Conservation (phyloP, 2,329 filamentous ascomycete species). For the Fusarium mundagurra region DNA sequence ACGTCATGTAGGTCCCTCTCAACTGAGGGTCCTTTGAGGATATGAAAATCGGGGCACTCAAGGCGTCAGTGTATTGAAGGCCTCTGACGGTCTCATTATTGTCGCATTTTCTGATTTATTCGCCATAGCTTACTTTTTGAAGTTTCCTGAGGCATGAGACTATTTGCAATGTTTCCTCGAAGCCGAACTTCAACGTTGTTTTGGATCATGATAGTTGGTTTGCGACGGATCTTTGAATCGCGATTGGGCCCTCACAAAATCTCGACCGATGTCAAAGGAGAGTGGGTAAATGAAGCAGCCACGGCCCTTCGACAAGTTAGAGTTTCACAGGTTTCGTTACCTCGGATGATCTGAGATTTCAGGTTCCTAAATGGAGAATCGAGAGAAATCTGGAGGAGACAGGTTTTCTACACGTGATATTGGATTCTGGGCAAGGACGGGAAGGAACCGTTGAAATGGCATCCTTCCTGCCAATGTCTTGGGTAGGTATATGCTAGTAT, state of each 20-base stretch:
- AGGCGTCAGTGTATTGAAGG: neutral
- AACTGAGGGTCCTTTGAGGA: constrained; percentile 6
- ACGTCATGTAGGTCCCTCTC: constrained; percentile 33
- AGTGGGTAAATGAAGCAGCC: neutral
- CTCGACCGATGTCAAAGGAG: neutral
- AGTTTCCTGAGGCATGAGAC: neutral
- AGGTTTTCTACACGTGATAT: constrained; percentile 2
- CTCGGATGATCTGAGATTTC: neutral
- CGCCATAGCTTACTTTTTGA: neutral
- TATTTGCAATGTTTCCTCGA: neutral
- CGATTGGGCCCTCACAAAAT: neutral
- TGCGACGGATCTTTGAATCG: neutral
- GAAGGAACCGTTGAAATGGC: neutral
- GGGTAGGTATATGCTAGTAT: neutral
- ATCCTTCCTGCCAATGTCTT: constrained; percentile 7
- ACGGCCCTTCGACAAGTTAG: neutral
- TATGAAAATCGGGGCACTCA: constrained; percentile 31
- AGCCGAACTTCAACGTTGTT: neutral
- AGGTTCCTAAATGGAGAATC: neutral
- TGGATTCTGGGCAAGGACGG: neutral
- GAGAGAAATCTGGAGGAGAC: constrained; percentile 8
- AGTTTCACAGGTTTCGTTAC: neutral
- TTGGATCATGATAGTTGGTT: neutral
- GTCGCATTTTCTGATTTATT: neutral
- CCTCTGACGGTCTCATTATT: neutral